Evolutionary conservation across 2,329 filamentous ascomycete species (phyloP).

Genomic region (Alternaria consortialis): DNA sequence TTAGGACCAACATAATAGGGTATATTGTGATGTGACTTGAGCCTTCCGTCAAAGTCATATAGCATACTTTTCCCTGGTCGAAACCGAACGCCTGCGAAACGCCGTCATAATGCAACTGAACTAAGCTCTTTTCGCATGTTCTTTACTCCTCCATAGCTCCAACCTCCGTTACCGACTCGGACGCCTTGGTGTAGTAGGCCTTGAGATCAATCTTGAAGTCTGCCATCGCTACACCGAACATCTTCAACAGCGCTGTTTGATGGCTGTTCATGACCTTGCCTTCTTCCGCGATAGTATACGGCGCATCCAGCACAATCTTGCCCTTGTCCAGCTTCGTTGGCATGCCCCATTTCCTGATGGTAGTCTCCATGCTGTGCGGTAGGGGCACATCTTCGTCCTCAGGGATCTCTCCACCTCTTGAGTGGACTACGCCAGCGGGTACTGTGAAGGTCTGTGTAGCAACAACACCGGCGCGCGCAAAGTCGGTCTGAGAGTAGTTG

Average conservation of each 20-base stretch:
- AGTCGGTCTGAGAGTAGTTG: conserved; percentile 79
- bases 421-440: conserved; percentile 83
- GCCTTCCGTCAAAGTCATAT: conserved; percentile 17
- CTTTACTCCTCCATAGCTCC: conserved; percentile 56
- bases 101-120: conserved; percentile 35
- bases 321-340: conserved; percentile 90
- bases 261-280: conserved; percentile 87
- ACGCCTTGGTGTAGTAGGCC: conserved; percentile 63
- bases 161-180: conserved; percentile 61
- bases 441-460: conserved; percentile 81
- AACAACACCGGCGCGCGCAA: conserved; percentile 83
- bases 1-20: conserved; percentile 29
- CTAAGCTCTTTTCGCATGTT: neutral
- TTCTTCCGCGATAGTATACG: conserved; percentile 82
- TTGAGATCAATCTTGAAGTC: conserved; percentile 86
- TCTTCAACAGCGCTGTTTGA: conserved; percentile 92
- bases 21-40: conserved; percentile 35
- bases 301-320: conserved; percentile 78
- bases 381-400: conserved; percentile 84
- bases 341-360: conserved; percentile 86
- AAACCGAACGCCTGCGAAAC: conserved; percentile 34
- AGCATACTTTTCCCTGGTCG: conserved; percentile 30
- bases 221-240: conserved; percentile 88
- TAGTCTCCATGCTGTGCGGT: conserved; percentile 88
- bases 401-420: conserved; percentile 78